Conservation (phyloP, 1,284 basidiomycete species). For the Lentinula novae-zelandiae region DNA sequence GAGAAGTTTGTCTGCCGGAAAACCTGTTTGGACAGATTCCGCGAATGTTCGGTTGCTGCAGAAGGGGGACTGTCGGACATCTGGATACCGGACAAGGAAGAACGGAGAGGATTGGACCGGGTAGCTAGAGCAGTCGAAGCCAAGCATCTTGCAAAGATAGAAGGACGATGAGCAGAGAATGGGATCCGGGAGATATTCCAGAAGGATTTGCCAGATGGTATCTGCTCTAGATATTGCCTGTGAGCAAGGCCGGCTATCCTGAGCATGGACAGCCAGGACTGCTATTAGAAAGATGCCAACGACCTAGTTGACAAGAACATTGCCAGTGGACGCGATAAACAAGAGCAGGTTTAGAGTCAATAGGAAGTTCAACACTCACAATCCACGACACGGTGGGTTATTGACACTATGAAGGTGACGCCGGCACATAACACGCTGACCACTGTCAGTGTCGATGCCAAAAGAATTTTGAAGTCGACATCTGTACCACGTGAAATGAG, state of each 20-base stretch:
- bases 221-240: slow-evolving; percentile 48
- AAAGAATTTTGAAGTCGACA: neutral
- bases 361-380: slow-evolving; percentile 5
- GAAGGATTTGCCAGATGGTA: slow-evolving; percentile 14
- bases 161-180: slow-evolving; percentile 6
- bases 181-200: slow-evolving; percentile 16
- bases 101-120: slow-evolving; percentile 8
- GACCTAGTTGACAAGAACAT: neutral
- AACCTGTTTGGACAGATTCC: neutral
- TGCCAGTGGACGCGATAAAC: neutral
- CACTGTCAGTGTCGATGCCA: neutral
- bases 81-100: slow-evolving; percentile 9
- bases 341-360: neutral
- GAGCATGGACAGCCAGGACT: slow-evolving; percentile 64
- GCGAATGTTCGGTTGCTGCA: neutral
- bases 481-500: neutral
- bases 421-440: slow-evolving; percentile 9
- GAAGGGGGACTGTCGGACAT: slow-evolving; percentile 7
- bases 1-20: neutral
- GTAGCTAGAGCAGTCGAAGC: slow-evolving; percentile 11
- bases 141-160: slow-evolving; percentile 17
- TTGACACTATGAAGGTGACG: neutral
- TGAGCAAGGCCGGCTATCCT: slow-evolving; percentile 52
- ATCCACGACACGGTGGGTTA: slow-evolving; percentile 4
- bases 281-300: slow-evolving; percentile 4